A percentile compares a stretch with the other conserved stretches of the same genome.
These are phyloP conservation scores for Anthracocystis walkeri DNA, from an alignment of 1,284 basidiomycete genomes.

Conservation along the genomic window DNA sequence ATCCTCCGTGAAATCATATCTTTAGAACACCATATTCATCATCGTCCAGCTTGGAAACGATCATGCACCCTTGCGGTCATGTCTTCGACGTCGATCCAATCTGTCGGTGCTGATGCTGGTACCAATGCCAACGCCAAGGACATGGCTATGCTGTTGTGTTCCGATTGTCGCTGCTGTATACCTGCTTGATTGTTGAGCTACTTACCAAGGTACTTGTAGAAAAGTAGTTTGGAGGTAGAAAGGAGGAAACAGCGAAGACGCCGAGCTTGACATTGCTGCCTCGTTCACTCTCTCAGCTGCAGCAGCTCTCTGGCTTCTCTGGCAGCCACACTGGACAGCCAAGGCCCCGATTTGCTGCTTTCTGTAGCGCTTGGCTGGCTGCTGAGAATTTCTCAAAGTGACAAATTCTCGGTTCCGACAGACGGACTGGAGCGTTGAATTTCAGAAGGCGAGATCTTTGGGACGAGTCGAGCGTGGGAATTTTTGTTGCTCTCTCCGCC, in stretches of 20 bases:
- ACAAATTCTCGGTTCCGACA: constrained; percentile 15
- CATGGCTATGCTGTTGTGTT: neutral
- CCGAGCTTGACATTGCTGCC: constrained; percentile 18
- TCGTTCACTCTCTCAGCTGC: neutral
- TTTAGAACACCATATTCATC: neutral
- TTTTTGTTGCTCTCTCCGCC: neutral
- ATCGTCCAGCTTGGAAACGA: no score
- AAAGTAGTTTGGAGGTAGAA: constrained; percentile 37
- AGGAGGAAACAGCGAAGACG: neutral
- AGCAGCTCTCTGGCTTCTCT: neutral
- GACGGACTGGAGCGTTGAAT: neutral
- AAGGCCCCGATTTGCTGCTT: constrained; percentile 1
- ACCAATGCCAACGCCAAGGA: constrained; percentile 59
- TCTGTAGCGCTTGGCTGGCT: neutral
- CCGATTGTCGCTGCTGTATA: constrained; percentile 2
- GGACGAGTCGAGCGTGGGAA: constrained; percentile 17
- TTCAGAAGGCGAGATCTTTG: no score
- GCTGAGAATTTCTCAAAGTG: neutral
- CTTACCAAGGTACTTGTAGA: constrained; percentile 53
- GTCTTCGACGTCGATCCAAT: neutral
- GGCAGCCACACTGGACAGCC: neutral
- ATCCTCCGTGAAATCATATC: neutral
- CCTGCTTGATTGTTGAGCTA: constrained; percentile 5
- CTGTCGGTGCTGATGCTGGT: constrained; percentile 6
- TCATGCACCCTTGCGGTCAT: neutral